Base-by-base conservation (phyloP, 371 early-diverging fungal species). In the Thermomucor indicae-seudaticae region DNA sequence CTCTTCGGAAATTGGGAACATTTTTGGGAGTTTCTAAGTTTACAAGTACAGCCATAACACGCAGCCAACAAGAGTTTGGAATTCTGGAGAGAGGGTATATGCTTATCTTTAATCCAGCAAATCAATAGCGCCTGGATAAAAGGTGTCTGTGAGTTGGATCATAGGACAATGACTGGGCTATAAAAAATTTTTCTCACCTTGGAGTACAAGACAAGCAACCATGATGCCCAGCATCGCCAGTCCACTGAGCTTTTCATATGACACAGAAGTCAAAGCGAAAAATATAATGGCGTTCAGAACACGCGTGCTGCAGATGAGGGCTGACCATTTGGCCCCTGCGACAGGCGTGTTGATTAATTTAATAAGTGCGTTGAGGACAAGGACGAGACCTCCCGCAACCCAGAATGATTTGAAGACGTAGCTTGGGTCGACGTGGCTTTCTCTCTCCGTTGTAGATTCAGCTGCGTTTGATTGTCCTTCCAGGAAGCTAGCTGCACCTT, bases 251-350 rank as follows among this genome's bases (percentile, higher is more conserved):
- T 67, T 54, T 2, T 59, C 62, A 44, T 58, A 59, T 2, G 77
- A 66, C 0, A 65, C 62, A 0, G 64, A 65, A 16, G 77, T 53
- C 16, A 81, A 60, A 25, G 67, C 70, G 34, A 81, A 73, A 28
- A 81, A 75, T 10, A 76, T 50, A 14, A 78, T 41, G 1, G 75
- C 75, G 51, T 72, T 73, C 6, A 81, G 16, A 25, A 77, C 55
- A 22, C 81, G 65, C 5, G 75, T 68, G 6, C 54, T 43, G 37
- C 79, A 81, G 34, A 81, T 72, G 37, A 77, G 58, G 32, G 49
- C 52, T 31, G 69, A 71, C 54, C 49, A 65, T 44, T 43, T 64
- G 16, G 71, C 75, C 25, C 63, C 43, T 55, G 49, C 25, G 35
- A 77, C 39, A 27, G 66, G 62, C 38, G 71, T 70, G 41, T 69